Conservation (phyloP, 2,329 filamentous ascomycete species). For the Colletotrichum sp. region DNA sequence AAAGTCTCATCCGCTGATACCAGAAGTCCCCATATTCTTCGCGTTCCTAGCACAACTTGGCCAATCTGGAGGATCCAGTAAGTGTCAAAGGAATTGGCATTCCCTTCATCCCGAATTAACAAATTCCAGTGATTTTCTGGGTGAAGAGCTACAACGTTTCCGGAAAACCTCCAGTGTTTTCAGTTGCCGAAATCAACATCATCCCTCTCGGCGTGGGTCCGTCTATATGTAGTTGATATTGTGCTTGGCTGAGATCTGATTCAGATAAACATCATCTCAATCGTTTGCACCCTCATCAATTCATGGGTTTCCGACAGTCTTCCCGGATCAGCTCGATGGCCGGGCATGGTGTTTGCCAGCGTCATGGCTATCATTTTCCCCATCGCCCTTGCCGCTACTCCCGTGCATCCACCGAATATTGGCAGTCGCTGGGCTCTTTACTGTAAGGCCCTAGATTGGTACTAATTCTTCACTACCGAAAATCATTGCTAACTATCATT, state of each 20-base stretch:
- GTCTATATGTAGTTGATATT: not conserved
- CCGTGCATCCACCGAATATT: conserved; percentile 26
- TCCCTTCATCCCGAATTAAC: not conserved
- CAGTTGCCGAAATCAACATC: conserved; percentile 30
- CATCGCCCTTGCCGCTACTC: conserved; percentile 26
- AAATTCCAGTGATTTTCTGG: conserved; percentile 30
- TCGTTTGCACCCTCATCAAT: conserved; percentile 25
- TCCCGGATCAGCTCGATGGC: conserved; percentile 27
- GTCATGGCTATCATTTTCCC: conserved; percentile 29
- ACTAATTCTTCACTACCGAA: too few species aligned
- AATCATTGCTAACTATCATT: not conserved
- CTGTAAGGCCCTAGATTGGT: conserved; percentile 13
- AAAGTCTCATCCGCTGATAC: not conserved
- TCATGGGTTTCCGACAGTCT: conserved; percentile 30
- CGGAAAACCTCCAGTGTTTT: conserved; percentile 24
- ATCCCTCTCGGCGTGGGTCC: conserved; percentile 28
- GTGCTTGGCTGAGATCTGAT: not conserved
- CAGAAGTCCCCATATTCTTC: conserved; percentile 26
- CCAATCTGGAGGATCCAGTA: conserved; percentile 28
- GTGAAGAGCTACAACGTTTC: conserved; percentile 30
- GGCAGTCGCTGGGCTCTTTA: conserved; percentile 27
- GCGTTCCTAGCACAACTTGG: conserved; percentile 24
- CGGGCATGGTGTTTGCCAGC: conserved; percentile 28
- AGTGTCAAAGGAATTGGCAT: not conserved
- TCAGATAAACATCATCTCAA: conserved; percentile 29